Percentiles rank a stretch among this genome's conserved stretches.
Conservation (phyloP, 164 flowering plant genomes). For the Macadamia integrifolia region DNA sequence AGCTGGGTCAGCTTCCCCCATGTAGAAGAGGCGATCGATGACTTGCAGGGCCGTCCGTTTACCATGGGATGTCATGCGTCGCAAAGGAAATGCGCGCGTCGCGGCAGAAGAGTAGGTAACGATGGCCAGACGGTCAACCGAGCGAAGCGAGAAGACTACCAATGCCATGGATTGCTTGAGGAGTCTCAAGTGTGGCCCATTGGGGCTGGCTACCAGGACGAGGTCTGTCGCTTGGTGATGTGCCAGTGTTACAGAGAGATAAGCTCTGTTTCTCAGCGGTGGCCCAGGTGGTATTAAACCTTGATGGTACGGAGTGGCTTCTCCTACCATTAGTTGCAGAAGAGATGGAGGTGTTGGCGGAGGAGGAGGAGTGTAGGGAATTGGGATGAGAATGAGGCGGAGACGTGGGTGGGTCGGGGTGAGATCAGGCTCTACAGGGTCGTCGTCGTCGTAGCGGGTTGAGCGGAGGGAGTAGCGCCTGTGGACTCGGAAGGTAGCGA, state of each 20-base stretch:
- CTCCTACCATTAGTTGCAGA: conserved; percentile 6
- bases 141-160: conserved; percentile 72
- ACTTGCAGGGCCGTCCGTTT: conserved; percentile 76
- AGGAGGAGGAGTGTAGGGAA: conserved; percentile 21
- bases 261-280: conserved; percentile 26
- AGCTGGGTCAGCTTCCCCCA: conserved; percentile 70
- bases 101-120: conserved; percentile 73
- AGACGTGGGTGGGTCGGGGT: conserved; percentile 39
- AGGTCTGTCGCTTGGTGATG: conserved; percentile 62
- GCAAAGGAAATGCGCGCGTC: conserved; percentile 67
- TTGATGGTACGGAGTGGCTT: conserved; percentile 6
- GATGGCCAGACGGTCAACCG: conserved; percentile 73
- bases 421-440: conserved; percentile 62
- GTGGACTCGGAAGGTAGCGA: conserved; percentile 72
- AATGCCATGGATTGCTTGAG: conserved; percentile 83
- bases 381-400: conserved; percentile 37
- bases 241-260: conserved; percentile 54
- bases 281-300: conserved; percentile 10
- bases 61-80: conserved; percentile 83
- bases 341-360: conserved; percentile 3
- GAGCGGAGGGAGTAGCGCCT: conserved; percentile 76
- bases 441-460: conserved; percentile 67
- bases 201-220: conserved; percentile 75
- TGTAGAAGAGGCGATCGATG: conserved; percentile 72
- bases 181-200: conserved; percentile 77